Evolutionary conservation across 164 flowering plant genomes (phyloP).

Genomic region (Brasenia schreberi): DNA sequence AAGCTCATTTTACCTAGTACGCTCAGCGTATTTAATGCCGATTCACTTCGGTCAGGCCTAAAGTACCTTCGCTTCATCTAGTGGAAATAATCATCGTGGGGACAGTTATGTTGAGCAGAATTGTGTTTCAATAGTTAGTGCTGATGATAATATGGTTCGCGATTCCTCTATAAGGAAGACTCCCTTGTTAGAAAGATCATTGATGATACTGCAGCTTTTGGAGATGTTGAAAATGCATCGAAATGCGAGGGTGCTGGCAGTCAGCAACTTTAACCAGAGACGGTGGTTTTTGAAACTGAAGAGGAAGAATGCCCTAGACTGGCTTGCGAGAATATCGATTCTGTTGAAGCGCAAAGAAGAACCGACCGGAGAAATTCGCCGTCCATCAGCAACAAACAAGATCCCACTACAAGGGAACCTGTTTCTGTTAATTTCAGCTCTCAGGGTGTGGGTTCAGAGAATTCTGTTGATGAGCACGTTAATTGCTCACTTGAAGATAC

Average conservation of each 20-base stretch:
- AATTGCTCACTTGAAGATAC: constrained; percentile 6
- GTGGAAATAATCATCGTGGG: not conserved
- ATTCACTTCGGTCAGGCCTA: too few species aligned
- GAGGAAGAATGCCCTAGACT: constrained; percentile 2
- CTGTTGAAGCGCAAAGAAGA: constrained; percentile 5
- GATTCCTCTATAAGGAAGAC: constrained; percentile 1
- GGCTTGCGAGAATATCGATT: constrained; percentile 2
- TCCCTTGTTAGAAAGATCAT: not conserved
- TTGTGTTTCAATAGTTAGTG: not conserved
- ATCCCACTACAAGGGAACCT: not conserved
- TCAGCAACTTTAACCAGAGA: not conserved
- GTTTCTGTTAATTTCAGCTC: constrained; percentile 1
- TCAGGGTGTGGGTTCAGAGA: constrained; percentile 6
- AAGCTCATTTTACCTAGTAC: too few species aligned
- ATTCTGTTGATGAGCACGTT: constrained; percentile 8
- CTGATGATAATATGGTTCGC: not conserved
- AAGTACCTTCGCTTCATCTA: too few species aligned
- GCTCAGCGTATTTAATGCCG: too few species aligned
- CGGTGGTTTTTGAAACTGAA: not conserved
- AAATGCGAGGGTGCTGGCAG: constrained; percentile 6
- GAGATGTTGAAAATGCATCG: constrained; percentile 4
- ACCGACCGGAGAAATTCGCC: not conserved
- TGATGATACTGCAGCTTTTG: not conserved
- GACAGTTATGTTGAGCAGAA: not conserved
- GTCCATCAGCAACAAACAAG: constrained; percentile 1